phyloP scores from a whole-genome alignment of 1,284 basidiomycete genomes.

The Malassezia vespertilionis region DNA sequence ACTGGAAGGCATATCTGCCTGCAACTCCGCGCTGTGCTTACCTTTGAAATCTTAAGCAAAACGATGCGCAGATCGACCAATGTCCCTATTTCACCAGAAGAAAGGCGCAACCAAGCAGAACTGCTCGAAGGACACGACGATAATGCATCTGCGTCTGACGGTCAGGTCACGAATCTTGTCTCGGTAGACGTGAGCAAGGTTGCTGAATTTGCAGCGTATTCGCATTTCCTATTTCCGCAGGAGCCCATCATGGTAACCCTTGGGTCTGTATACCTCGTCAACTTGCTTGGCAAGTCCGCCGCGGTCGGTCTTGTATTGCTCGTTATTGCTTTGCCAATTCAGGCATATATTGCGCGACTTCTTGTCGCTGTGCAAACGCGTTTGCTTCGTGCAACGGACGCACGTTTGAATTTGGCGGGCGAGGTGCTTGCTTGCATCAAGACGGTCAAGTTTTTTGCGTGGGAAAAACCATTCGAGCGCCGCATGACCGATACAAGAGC shows the following conservation, averaged over 20 bases:
- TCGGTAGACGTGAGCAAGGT: slow-evolving; percentile 52
- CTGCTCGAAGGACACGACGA: slow-evolving; percentile 7
- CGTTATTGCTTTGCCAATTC: slow-evolving; percentile 35
- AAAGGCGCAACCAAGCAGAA: too few relatives aligned
- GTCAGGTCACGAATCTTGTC: slow-evolving; percentile 54
- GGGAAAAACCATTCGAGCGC: slow-evolving; percentile 49
- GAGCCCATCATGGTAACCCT: slow-evolving; percentile 52
- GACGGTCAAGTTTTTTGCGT: slow-evolving; percentile 58
- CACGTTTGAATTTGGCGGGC: slow-evolving; percentile 52
- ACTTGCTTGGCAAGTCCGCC: slow-evolving; percentile 52
- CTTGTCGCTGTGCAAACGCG: slow-evolving; percentile 51
- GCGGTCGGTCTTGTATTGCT: slow-evolving; percentile 45
- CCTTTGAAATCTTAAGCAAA: slow-evolving; percentile 54
- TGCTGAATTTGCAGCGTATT: slow-evolving; percentile 34
- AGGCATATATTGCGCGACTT: slow-evolving; percentile 48
- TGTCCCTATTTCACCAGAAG: too few relatives aligned
- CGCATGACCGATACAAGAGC: slow-evolving; percentile 50
- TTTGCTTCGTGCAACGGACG: slow-evolving; percentile 52
- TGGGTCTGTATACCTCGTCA: slow-evolving; percentile 51
- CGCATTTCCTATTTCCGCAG: slow-evolving; percentile 48
- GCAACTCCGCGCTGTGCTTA: slow-evolving; percentile 49
- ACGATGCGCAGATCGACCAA: slow-evolving; percentile 50
- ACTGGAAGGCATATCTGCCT: slow-evolving; percentile 52
- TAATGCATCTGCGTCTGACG: slow-evolving; percentile 47
- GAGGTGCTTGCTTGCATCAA: slow-evolving; percentile 54